Base-by-base conservation (phyloP, 176 grass and related monocot species). In the Hyparrhenia diplandra region DNA sequence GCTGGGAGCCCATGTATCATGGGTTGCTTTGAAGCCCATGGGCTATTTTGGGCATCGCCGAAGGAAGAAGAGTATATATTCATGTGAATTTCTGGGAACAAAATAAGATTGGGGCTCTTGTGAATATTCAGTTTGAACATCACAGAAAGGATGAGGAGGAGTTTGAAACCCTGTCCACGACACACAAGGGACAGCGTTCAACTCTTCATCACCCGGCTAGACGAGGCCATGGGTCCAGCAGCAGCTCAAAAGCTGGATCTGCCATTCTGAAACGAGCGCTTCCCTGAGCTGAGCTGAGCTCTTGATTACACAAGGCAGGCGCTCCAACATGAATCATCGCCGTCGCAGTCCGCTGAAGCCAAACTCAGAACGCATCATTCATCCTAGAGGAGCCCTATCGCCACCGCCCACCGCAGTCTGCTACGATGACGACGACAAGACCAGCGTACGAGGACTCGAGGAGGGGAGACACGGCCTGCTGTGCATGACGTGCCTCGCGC, bases 401-500 rank as follows among this genome's bases (percentile, higher is more conserved):
- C 59, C 65, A 79, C 75, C 40, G 34, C 68, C 49, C 29, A 8
- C 30, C 31, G 29, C 64, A 21, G 67, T n/a, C 40, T 41, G 27
- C 40, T 41, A 14, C 60, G 27, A 36, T 41, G 46, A 11, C 31
- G 63, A 55, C 37, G 49, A 64, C 21, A 11, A 39, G 43, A 66
- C 21, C 20, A 61, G 14, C 36, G 55, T 43, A 55, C 42, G 31
- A 64, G 75, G 42, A 13, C 13, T 23, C 54, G 18, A 23, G 54
- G 54, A 57, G 55, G 76, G n/a, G 69, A 59, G 77, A 67, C 85
- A 87, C 30, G 8, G 10, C 51, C 46, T 60, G 29, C 78, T 87
- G 78, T 69, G 39, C 28, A 8, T 87, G 85, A 82, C 51, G 64
- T 30, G 71, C 46, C 77, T 76, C 11, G 71, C n/a, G 36, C 52